phyloP scores from a whole-genome alignment of 2,329 filamentous ascomycete genomes.

The Venturia asperata region DNA sequence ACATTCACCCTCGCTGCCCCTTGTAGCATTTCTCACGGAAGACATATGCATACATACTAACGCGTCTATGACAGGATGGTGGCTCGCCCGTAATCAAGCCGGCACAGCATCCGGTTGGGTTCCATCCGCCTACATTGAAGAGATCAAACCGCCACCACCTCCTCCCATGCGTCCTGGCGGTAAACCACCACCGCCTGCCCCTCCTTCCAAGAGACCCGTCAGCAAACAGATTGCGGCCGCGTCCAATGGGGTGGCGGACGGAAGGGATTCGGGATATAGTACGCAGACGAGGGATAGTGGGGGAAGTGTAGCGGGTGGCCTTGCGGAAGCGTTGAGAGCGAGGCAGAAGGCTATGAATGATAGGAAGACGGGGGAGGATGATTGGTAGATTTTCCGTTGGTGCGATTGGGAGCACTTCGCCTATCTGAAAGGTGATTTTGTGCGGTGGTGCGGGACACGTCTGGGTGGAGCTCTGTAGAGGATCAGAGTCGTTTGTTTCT shows the following conservation, averaged over 20 bases:
- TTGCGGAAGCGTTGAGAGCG: slow-evolving; percentile 44
- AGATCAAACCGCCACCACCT: slow-evolving; percentile 57
- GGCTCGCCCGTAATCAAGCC: slow-evolving; percentile 63
- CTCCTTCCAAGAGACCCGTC: slow-evolving; percentile 72
- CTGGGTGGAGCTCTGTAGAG: too few species aligned
- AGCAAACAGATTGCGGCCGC: slow-evolving; percentile 63
- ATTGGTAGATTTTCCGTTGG: slow-evolving; percentile 4
- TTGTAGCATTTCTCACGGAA: neutral
- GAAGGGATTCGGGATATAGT: slow-evolving; percentile 57
- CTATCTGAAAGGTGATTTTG: too few species aligned
- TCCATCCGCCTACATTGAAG: slow-evolving; percentile 88
- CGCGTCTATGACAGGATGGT: slow-evolving; percentile 63
- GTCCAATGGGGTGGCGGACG: slow-evolving; percentile 33
- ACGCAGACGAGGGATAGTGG: slow-evolving; percentile 36
- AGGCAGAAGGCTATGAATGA: slow-evolving; percentile 44
- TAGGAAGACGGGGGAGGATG: slow-evolving; percentile 32
- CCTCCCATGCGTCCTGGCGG: slow-evolving; percentile 41
- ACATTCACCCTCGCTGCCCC: neutral
- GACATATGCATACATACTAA: slow-evolving; percentile 2
- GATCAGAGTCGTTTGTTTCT: too few species aligned
- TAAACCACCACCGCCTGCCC: slow-evolving; percentile 68
- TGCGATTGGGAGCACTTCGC: neutral
- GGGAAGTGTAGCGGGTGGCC: slow-evolving; percentile 41
- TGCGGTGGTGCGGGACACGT: too few species aligned
- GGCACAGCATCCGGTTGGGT: slow-evolving; percentile 80